Percentiles rank a stretch among this genome's conserved stretches.
Evolutionary conservation across 192 early-diverging fungal species (phyloP).

Genomic region (Backusella parvicylindrica): DNA sequence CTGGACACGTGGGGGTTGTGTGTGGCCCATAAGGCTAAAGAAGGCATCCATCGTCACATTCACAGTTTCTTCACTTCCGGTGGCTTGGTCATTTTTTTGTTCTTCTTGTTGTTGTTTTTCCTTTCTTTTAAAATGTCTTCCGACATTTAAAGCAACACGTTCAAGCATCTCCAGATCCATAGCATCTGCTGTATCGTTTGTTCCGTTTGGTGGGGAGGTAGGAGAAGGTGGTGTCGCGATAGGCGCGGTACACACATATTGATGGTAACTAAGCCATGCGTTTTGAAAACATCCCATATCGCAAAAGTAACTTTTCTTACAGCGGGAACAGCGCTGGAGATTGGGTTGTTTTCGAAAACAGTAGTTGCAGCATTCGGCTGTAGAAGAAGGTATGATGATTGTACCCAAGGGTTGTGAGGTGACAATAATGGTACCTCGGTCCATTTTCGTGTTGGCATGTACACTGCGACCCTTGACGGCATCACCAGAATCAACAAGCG

Average conservation of each 20-base stretch:
- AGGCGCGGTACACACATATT: slow-evolving; percentile 30
- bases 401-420: slow-evolving; percentile 36
- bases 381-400: slow-evolving; percentile 12
- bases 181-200: not conserved
- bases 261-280: slow-evolving; percentile 35
- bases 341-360: slow-evolving; percentile 23
- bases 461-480: slow-evolving; percentile 15
- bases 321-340: slow-evolving; percentile 30
- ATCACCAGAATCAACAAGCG: not conserved
- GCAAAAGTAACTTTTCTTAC: slow-evolving; percentile 31
- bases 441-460: slow-evolving; percentile 24
- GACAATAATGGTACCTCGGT: slow-evolving; percentile 33
- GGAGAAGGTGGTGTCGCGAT: slow-evolving; percentile 14
- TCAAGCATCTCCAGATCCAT: slow-evolving; percentile 43
- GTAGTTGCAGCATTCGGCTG: slow-evolving; percentile 26
- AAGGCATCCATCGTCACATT: slow-evolving; percentile 38
- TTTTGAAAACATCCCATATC: slow-evolving; percentile 29
- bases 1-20: slow-evolving; percentile 22
- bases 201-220: not conserved
- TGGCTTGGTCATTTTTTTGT: not conserved
- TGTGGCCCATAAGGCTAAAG: slow-evolving; percentile 41
- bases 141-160: slow-evolving; percentile 37
- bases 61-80: slow-evolving; percentile 14
- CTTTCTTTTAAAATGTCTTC: slow-evolving; percentile 27
- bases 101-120: not conserved